phyloP scores from a whole-genome alignment of 441 rosid genomes.

The Pelargonium australe region DNA sequence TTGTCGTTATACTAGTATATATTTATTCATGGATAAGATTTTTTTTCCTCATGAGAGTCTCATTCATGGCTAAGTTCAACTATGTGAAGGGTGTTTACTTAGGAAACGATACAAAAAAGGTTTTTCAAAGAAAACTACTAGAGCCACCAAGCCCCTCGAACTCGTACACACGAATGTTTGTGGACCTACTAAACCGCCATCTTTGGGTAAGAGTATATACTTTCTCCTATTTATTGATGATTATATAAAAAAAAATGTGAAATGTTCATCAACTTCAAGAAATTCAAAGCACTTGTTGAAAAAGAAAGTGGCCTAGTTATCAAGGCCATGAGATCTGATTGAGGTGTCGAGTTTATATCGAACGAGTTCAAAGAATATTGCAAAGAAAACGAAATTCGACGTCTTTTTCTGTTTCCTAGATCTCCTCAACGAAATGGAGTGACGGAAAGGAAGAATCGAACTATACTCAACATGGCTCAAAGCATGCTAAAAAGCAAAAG shows the following conservation, averaged over 20 bases:
- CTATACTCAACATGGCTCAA: background rate
- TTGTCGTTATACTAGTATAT: too few relatives aligned
- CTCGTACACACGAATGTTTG: too few relatives aligned
- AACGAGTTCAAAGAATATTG: background rate
- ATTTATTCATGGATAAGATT: too few relatives aligned
- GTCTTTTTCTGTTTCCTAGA: background rate
- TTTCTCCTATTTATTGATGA: too few relatives aligned
- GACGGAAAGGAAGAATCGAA: constrained; percentile 6
- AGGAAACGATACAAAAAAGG: too few relatives aligned
- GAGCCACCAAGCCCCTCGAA: too few relatives aligned
- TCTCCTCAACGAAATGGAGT: background rate
- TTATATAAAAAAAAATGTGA: background rate
- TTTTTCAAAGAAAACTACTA: too few relatives aligned
- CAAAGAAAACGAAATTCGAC: background rate
- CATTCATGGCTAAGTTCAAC: too few relatives aligned
- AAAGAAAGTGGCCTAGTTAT: background rate
- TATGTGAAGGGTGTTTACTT: too few relatives aligned
- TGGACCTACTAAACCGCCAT: too few relatives aligned
- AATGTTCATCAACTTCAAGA: background rate
- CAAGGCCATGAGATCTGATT: background rate
- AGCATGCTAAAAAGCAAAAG: background rate
- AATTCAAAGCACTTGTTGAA: background rate
- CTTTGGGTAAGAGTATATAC: too few relatives aligned
- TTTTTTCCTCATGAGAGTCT: too few relatives aligned
- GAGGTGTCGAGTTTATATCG: constrained; percentile 4